Evolutionary conservation across 345 rosid genomes (phyloP), one percentile per base, ranked within the genome.

Genomic region (Linum trigynum): DNA sequence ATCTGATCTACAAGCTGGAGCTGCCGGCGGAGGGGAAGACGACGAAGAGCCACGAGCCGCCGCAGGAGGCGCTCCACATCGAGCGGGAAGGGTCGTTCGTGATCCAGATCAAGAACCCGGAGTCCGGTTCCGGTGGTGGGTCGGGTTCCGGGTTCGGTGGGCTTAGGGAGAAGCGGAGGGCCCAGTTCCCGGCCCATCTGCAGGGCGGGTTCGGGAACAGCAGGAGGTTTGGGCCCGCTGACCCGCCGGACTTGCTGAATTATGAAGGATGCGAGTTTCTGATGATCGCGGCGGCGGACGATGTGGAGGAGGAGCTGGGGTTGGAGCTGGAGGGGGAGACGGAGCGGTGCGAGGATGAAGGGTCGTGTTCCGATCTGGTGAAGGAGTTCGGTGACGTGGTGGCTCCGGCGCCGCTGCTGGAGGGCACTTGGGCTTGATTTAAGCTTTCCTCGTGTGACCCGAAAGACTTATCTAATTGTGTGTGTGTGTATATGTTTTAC

Each of bases 241-340:
- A 91, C 65, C 96, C 95, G 2, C 85, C 83, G 0, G 89, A 88
- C 69, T 77, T 86, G 55, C 57, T 91, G 75, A 86, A 85, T 72
- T 79, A 85, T 39, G 90, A 91, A 75, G 96, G 89, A 55, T 88
- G 96, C 7, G 98, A 88, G 74, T 71, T 91, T 9, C 66, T 86
- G 64, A 76, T 88, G 62, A 86, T 91, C 66, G 61, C 86, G 0
- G 96, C 96, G 0, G 81, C 91, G 0, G 94, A 86, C 38, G 87
- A 85, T 55, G 73, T 84, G 45, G 83, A 85, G 50, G 72, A 76
- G 65, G 95, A 86, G 73, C 59, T 91, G 55, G 89, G 96, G 5
- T 23, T 91, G 76, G 85, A 86, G 72, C 71, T 88, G 3, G 72
- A 80, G 73, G 16, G 78, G 2, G 80, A 81, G 70, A 9, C 4